Percentiles rank a stretch among this genome's conserved stretches.
Evolutionary conservation across 176 grass and related monocot species (phyloP).

Genomic region (Pontederia crassipes): DNA sequence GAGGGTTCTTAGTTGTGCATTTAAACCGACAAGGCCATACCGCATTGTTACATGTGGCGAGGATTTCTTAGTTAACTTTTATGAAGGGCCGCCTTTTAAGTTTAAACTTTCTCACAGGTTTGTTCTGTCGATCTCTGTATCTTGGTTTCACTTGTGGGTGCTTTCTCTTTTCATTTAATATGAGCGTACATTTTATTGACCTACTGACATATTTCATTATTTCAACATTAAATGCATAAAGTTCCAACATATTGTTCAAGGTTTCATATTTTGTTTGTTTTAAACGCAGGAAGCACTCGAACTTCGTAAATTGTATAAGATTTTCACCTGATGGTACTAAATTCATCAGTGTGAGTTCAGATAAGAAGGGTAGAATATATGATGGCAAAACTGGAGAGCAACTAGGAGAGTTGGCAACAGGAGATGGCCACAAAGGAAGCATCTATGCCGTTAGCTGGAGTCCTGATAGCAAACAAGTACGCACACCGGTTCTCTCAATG

Average conservation of each 20-base stretch:
- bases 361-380: constrained; percentile 87
- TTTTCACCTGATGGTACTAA: constrained; percentile 94
- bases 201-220: background rate
- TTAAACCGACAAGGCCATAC: constrained; percentile 87
- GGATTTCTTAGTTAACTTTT: constrained; percentile 94
- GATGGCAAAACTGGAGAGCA: constrained; percentile 95
- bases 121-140: background rate
- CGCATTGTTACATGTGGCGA: constrained; percentile 90
- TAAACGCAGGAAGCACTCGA: constrained; percentile 75
- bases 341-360: constrained; percentile 94
- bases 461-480: constrained; percentile 93
- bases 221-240: no score
- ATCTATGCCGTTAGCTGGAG: constrained; percentile 98
- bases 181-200: background rate
- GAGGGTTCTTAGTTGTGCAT: constrained; percentile 89
- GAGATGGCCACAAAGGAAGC: constrained; percentile 72
- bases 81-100: constrained; percentile 93
- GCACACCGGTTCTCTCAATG: constrained; percentile 12
- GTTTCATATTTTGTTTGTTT: constrained; percentile 1
- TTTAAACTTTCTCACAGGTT: constrained; percentile 91
- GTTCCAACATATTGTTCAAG: no score
- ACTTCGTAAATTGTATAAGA: constrained; percentile 88
- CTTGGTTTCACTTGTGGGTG: background rate
- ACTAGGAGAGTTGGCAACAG: constrained; percentile 61
- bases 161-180: background rate